Conservation (phyloP, 129 eudicot genomes). For the Rutidosis leptorrhynchoides region DNA sequence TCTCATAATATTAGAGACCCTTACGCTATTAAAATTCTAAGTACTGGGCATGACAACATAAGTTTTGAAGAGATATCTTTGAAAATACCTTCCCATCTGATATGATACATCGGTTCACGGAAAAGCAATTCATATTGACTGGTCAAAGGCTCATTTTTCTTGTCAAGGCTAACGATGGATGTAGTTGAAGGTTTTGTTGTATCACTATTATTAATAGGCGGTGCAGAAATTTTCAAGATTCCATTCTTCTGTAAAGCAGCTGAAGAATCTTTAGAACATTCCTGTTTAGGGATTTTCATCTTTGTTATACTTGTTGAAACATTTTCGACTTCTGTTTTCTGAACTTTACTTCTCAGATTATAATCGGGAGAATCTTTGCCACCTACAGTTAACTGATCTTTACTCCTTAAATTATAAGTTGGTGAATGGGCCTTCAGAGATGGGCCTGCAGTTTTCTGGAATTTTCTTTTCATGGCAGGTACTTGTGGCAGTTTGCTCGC, state of each 20-base stretch:
- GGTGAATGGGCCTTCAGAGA: slow-evolving; percentile 17
- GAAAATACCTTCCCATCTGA: slow-evolving; percentile 51
- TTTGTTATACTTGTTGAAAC: slow-evolving; percentile 10
- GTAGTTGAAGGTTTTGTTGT: slow-evolving; percentile 26
- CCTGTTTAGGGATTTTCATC: slow-evolving; percentile 18
- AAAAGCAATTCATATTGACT: slow-evolving; percentile 25
- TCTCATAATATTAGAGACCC: not conserved
- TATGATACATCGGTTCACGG: slow-evolving; percentile 36
- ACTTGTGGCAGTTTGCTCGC: slow-evolving; percentile 18
- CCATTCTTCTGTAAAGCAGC: slow-evolving; percentile 19
- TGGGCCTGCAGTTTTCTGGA: too few species aligned
- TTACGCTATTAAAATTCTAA: not conserved
- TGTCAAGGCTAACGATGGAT: slow-evolving; percentile 26
- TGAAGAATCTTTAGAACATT: slow-evolving; percentile 25
- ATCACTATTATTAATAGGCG: slow-evolving; percentile 11
- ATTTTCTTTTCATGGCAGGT: slow-evolving; percentile 21
- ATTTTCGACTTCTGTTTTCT: slow-evolving; percentile 26
- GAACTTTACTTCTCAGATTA: slow-evolving; percentile 35
- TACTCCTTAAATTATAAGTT: slow-evolving; percentile 29
- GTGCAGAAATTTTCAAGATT: slow-evolving; percentile 17
- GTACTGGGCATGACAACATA: slow-evolving; percentile 2
- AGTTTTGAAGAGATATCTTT: not conserved
- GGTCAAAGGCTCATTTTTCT: slow-evolving; percentile 20
- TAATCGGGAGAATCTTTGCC: slow-evolving; percentile 18
- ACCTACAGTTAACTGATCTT: slow-evolving; percentile 16